phyloP scores from a whole-genome alignment of 371 early-diverging fungal genomes.

The Syncephalastrum racemosum region DNA sequence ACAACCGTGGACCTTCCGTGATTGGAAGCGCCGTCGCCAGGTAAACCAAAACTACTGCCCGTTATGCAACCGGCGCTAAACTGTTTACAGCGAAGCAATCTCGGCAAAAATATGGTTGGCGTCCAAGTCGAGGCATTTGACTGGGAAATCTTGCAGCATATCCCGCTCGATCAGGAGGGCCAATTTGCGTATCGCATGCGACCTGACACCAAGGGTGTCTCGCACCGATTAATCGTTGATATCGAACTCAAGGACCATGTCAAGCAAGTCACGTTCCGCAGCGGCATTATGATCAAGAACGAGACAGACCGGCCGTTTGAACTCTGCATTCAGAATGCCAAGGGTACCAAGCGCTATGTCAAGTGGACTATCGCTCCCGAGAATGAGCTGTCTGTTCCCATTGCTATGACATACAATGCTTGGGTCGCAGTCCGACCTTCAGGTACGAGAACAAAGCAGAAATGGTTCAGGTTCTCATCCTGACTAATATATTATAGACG shows the following conservation, averaged over 20 bases:
- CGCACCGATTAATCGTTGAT: slow-evolving; percentile 74
- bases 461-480: neutral
- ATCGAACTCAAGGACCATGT: slow-evolving; percentile 70
- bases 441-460: slow-evolving; percentile 23
- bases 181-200: slow-evolving; percentile 57
- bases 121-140: slow-evolving; percentile 65
- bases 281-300: slow-evolving; percentile 68
- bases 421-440: slow-evolving; percentile 68
- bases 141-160: slow-evolving; percentile 73
- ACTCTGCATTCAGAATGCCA: slow-evolving; percentile 52
- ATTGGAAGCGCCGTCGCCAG: slow-evolving; percentile 80
- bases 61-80: too few species aligned
- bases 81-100: slow-evolving; percentile 14
- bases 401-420: slow-evolving; percentile 59
- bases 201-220: slow-evolving; percentile 61
- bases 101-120: slow-evolving; percentile 62
- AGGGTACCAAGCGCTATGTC: slow-evolving; percentile 32
- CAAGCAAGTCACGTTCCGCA: slow-evolving; percentile 80
- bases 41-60: too few species aligned
- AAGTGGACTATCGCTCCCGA: slow-evolving; percentile 47
- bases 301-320: slow-evolving; percentile 57
- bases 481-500: slow-evolving; percentile 21
- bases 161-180: slow-evolving; percentile 78
- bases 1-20: slow-evolving; percentile 78
- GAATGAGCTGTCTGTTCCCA: slow-evolving; percentile 65